Evolutionary conservation across 1,284 basidiomycete genomes (phyloP), one percentile per base, ranked within the genome.

Genomic region (Ganoderma lingzhi): DNA sequence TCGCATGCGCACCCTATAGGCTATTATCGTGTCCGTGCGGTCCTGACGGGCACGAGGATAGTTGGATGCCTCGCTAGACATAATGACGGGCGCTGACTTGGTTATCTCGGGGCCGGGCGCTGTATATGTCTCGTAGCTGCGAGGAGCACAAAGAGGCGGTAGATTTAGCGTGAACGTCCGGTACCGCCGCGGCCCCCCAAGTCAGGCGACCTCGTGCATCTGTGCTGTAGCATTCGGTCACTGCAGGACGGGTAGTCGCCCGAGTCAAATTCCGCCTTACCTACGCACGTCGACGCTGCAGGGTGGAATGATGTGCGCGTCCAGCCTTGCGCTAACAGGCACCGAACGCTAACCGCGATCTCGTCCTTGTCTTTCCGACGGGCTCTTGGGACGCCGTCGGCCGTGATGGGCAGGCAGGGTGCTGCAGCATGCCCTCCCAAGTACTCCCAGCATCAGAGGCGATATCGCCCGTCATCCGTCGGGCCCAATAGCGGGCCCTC

Each of bases 321-420:
- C 23, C 23, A 23, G 23, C 23, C 23, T 23, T 23, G 23, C 23
- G 23, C 23, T 23, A 23, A 59, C 37, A 59, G 56, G 56, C n/a
- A 59, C 56, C 56, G 35, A 35, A 59, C 37, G 56, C 10, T 14
- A 39, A 59, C 32, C 56, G 35, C 56, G 56, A 59, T 59, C 56
- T 39, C 35, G 15, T 30, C 53, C 53, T 56, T 51, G 48, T 56
- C 55, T 17, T 8, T 30, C 32, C 14, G 9, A 37, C 9, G 12
- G 39, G 12, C 39, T 9, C 30, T 56, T 6, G 30, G 55, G 55
- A 56, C 32, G 55, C 55, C 30, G 45, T 55, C 35, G 35, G 3
- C 35, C 8, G 48, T 56, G 55, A 56, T 35, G 30, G 48, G 39
- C 39, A 35, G 35, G 35, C 3, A 35, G 44, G 1, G 44, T 19